Conservation (phyloP, 2,329 filamentous ascomycete species). For the Blastomyces parvus region DNA sequence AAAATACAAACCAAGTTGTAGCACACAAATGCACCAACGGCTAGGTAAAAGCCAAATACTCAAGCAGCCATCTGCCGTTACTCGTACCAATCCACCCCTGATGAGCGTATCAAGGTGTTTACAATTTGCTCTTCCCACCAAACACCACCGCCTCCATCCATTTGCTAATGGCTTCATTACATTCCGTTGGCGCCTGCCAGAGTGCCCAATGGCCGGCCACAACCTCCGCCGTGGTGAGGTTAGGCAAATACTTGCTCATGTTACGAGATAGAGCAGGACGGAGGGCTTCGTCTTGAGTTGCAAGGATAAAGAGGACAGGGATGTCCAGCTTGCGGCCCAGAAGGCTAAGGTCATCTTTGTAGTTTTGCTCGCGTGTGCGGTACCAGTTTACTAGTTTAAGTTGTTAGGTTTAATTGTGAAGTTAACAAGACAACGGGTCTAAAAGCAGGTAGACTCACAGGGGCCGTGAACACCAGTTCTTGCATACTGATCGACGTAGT, state of each 20-base stretch:
- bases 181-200: constrained; percentile 59
- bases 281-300: constrained; percentile 61
- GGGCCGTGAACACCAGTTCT: constrained; percentile 67
- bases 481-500: constrained; percentile 64
- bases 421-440: not conserved
- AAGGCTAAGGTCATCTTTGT: constrained; percentile 56
- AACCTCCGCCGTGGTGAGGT: constrained; percentile 58
- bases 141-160: constrained; percentile 56
- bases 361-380: constrained; percentile 62
- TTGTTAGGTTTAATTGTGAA: not conserved
- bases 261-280: constrained; percentile 58
- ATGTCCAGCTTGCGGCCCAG: constrained; percentile 41
- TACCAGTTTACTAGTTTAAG: constrained; percentile 66
- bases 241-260: constrained; percentile 60
- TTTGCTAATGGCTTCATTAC: constrained; percentile 57
- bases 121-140: constrained; percentile 33
- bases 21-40: not conserved
- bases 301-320: constrained; percentile 67
- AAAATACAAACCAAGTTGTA: not conserved
- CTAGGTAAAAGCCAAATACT: not conserved
- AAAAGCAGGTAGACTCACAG: constrained; percentile 32
- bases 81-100: too few species aligned
- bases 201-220: constrained; percentile 72
- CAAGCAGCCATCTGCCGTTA: not conserved
- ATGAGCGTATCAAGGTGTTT: not conserved